Evolutionary conservation across 495 filamentous ascomycete species (phyloP), one percentile per base, ranked within the genome.

Genomic region (Hypoxylon crocopeplum): DNA sequence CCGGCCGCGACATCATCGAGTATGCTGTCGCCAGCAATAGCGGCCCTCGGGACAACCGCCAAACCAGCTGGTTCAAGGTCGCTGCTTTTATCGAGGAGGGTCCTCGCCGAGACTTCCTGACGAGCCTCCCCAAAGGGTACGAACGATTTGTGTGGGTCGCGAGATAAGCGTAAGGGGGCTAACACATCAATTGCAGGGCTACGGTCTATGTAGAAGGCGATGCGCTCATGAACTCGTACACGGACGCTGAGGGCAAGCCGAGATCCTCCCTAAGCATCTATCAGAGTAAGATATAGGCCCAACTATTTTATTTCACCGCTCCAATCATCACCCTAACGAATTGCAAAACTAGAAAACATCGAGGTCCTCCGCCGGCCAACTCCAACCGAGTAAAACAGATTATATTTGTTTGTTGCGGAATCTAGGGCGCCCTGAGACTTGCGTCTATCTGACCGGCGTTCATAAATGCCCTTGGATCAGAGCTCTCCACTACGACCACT

Each of bases 31-130:
- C 76, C 22, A 86, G 83, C 30, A 77, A 69, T 55, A 65, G 67
- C 49, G 89, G 89, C 2, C 65, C 77, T 36, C 62, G 61, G 37
- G 84, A 88, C 1, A 87, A 90, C 70, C 77, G 79, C 40, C 72
- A 82, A 60, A 89, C 88, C 12, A 91, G 84, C 79, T 97, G 85
- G 85, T 97, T 89, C 80, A 79, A 79, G 42, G 76, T 96, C 33
- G 72, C 82, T 3, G 80, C 78, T 75, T 94, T 94, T 73, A 47
- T 73, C 21, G 67, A 72, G 57, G 80, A 83, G 15, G 84, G 86
- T 24, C 82, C 75, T 16, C 75, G 82, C 69, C 84, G 86, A 64
- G 86, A 93, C 48, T 85, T 78, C 68, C 58, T 92, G 30, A 67
- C 86, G 48, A 71, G 74, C 50, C 72, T 95, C 73, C 82, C 79